Conservation (phyloP, 768 basidiomycete species). For the Trichaptum fuscoviolaceum region DNA sequence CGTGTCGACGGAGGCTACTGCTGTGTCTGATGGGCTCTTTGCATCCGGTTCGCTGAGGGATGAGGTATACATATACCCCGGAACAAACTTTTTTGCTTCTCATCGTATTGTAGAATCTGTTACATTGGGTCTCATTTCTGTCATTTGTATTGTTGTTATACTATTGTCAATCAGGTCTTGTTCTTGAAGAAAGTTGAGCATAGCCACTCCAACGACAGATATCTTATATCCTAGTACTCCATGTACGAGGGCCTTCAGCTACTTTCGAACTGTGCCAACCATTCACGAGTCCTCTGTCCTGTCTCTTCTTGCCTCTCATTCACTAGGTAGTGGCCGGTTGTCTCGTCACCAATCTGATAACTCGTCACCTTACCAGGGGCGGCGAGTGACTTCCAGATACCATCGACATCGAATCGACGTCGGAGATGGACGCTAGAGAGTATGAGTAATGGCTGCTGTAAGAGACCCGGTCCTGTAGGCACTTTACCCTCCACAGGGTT, state of each 20-base stretch:
- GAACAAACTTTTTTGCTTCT: background rate
- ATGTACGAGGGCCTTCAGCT: background rate
- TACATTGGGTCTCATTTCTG: background rate
- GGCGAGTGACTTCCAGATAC: slow-evolving; percentile 12
- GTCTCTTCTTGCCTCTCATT: slow-evolving; percentile 15
- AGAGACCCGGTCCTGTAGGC: slow-evolving; percentile 2
- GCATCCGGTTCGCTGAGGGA: too few species aligned
- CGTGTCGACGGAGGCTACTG: slow-evolving; percentile 91
- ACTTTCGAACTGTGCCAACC: slow-evolving; percentile 1
- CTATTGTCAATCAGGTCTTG: too few species aligned
- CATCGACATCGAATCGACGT: slow-evolving; percentile 12
- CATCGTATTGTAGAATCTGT: background rate
- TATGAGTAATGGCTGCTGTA: slow-evolving; percentile 12
- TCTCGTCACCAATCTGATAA: slow-evolving; percentile 12
- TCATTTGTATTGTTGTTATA: background rate
- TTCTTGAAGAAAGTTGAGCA: too few species aligned
- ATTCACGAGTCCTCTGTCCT: slow-evolving; percentile 8
- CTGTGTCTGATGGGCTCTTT: slow-evolving; percentile 35
- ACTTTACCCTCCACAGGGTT: slow-evolving; percentile 3
- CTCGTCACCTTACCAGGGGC: slow-evolving; percentile 6
- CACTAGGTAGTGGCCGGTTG: slow-evolving; percentile 14
- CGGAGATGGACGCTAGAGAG: slow-evolving; percentile 14
- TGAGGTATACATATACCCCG: background rate
- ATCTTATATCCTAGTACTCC: background rate
- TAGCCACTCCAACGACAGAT: too few species aligned